phyloP scores from a whole-genome alignment of 2,329 filamentous ascomycete species.

The Magnaporthiopsis incrustans region DNA sequence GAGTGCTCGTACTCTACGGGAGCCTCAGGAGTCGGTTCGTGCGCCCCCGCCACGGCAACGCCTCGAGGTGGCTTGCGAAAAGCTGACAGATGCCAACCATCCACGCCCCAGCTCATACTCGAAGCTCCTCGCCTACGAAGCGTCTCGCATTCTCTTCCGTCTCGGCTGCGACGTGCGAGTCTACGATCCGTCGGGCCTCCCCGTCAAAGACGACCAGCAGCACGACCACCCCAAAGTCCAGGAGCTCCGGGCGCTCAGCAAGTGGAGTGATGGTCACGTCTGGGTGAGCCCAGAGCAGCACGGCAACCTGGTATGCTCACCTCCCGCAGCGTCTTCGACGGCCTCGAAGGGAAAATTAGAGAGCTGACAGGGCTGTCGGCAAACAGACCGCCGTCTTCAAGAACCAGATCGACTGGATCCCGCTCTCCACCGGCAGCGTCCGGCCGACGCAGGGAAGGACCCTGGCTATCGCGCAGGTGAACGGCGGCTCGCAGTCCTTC shows the following conservation, averaged over 20 bases:
- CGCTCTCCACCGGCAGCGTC: slow-evolving; percentile 50
- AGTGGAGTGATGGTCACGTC: slow-evolving; percentile 59
- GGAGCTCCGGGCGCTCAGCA: slow-evolving; percentile 51
- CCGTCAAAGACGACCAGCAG: slow-evolving; percentile 55
- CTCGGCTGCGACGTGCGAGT: slow-evolving; percentile 60
- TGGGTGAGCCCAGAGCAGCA: slow-evolving; percentile 62
- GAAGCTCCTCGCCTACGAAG: slow-evolving; percentile 50
- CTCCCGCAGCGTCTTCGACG: too few relatives aligned
- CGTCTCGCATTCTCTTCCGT: slow-evolving; percentile 50
- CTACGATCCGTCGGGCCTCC: slow-evolving; percentile 49
- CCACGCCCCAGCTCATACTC: slow-evolving; percentile 45
- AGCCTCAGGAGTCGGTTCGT: slow-evolving; percentile 35
- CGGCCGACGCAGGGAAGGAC: slow-evolving; percentile 60
- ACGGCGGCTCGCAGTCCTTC: slow-evolving; percentile 58
- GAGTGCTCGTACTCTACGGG: slow-evolving; percentile 53
- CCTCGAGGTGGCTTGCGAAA: too few relatives aligned
- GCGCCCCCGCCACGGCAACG: too few relatives aligned
- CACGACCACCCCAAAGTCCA: slow-evolving; percentile 51
- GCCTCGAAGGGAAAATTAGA: not conserved
- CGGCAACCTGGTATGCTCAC: slow-evolving; percentile 42
- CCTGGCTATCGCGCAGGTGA: slow-evolving; percentile 53
- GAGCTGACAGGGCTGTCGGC: too few relatives aligned
- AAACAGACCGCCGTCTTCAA: slow-evolving; percentile 56
- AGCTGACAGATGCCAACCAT: too few relatives aligned
- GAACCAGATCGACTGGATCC: slow-evolving; percentile 65